Conservation (phyloP, 2,329 filamentous ascomycete genomes). For the Mycosphaerelloides madeirae region DNA sequence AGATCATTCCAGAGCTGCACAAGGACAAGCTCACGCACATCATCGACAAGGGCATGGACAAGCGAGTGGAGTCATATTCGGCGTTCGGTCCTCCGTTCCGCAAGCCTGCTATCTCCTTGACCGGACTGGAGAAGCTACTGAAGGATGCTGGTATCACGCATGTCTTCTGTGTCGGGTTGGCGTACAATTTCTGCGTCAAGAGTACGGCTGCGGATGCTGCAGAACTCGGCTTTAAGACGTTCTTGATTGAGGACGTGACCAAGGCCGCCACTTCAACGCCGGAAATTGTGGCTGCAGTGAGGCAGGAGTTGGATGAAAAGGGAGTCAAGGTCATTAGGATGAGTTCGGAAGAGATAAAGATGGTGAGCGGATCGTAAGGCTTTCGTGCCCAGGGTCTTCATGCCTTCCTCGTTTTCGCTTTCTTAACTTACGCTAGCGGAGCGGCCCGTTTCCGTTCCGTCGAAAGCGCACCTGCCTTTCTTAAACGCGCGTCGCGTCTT, state of each 20-base stretch:
- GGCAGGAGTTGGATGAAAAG: constrained; percentile 19
- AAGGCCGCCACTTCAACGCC: constrained; percentile 60
- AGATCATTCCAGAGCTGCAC: constrained; percentile 69
- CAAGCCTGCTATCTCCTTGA: constrained; percentile 54
- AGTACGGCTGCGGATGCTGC: constrained; percentile 73
- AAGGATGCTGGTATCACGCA: constrained; percentile 60
- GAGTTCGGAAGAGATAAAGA: constrained; percentile 6
- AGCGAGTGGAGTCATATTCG: constrained; percentile 85
- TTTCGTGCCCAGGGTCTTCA: too few relatives aligned
- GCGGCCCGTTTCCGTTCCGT: too few relatives aligned
- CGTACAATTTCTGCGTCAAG: constrained; percentile 85
- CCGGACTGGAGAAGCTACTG: constrained; percentile 58
- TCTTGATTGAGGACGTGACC: constrained; percentile 73
- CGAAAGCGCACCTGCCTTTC: too few relatives aligned
- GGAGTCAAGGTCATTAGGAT: constrained; percentile 11
- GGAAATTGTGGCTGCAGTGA: constrained; percentile 55
- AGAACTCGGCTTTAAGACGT: constrained; percentile 70
- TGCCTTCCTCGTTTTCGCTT: too few relatives aligned
- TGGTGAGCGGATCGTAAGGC: background rate
- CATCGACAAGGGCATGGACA: constrained; percentile 72
- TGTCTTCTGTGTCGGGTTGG: constrained; percentile 81
- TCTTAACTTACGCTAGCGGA: too few relatives aligned
- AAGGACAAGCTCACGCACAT: constrained; percentile 55
- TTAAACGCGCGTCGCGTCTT: too few relatives aligned
- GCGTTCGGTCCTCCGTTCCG: constrained; percentile 79